A percentile compares a stretch with the other conserved stretches of the same genome.
Evolutionary conservation across 163 green algal species (phyloP).

Genomic region (Prototheca wickerhamii): DNA sequence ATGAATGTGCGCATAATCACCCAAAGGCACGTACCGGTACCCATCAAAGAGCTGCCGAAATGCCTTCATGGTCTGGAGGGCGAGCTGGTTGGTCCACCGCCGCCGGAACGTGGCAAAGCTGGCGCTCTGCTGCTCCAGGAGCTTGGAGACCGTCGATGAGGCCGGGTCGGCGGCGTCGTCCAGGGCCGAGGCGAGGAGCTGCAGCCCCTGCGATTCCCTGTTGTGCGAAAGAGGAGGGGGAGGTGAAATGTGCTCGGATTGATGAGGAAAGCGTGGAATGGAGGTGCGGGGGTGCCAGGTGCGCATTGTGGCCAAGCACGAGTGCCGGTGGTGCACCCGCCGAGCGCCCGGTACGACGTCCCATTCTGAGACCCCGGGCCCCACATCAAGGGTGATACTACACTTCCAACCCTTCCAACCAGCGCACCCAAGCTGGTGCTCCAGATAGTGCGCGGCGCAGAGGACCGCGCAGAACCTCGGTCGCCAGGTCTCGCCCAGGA

Average conservation of each 20-base stretch:
- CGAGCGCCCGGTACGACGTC: not conserved
- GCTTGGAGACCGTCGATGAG: not conserved
- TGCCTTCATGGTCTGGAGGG: conserved; percentile 26
- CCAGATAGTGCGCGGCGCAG: conserved; percentile 35
- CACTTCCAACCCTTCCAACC: not conserved
- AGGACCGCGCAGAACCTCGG: conserved; percentile 21
- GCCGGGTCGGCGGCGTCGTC: not conserved
- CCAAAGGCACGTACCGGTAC: conserved; percentile 19
- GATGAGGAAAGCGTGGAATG: too few species aligned
- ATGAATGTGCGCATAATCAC: not conserved
- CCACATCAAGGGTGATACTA: not conserved
- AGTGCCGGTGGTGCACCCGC: not conserved
- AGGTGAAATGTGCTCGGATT: not conserved
- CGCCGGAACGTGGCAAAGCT: conserved; percentile 13
- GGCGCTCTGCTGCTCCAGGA: conserved; percentile 13
- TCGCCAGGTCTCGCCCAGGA: conserved; percentile 28
- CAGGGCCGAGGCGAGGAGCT: conserved; percentile 14
- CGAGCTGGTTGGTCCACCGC: conserved; percentile 41
- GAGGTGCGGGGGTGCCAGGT: not conserved
- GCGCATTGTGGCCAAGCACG: not conserved
- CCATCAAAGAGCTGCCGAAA: conserved; percentile 21
- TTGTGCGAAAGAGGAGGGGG: not conserved
- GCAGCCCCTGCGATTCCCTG: conserved; percentile 17
- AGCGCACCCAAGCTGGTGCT: conserved; percentile 29
- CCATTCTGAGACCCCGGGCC: not conserved